These are phyloP conservation scores for Liriodendron chinense DNA, from an alignment of 164 flowering plant genomes.

Conservation along the genomic window DNA sequence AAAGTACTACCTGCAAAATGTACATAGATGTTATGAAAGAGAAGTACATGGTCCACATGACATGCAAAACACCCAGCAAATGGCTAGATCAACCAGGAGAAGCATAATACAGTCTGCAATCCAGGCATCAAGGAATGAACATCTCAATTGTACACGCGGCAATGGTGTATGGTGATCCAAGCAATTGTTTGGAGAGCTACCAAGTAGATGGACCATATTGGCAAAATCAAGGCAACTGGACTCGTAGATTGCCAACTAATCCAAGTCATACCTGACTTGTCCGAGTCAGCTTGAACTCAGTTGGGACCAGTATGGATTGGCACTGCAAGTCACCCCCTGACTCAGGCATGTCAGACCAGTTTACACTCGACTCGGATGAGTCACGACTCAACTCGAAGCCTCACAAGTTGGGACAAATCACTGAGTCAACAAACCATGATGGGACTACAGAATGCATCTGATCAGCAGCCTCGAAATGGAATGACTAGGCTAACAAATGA, in stretches of 20 bases:
- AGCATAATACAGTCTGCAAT: neutral
- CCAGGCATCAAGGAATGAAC: neutral
- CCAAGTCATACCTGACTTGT: too few species aligned
- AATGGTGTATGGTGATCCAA: neutral
- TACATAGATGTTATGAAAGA: neutral
- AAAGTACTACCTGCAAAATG: conserved; percentile 56
- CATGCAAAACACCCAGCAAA: neutral
- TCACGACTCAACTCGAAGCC: too few species aligned
- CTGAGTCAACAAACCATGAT: too few species aligned
- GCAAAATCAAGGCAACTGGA: neutral
- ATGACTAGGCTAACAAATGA: too few species aligned
- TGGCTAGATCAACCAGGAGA: neutral
- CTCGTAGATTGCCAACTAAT: neutral
- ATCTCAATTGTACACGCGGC: neutral
- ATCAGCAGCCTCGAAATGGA: too few species aligned
- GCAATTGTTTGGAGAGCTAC: neutral
- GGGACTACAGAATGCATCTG: too few species aligned
- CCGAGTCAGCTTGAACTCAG: too few species aligned
- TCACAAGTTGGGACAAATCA: too few species aligned
- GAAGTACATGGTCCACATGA: neutral
- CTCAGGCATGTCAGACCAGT: too few species aligned
- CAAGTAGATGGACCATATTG: neutral
- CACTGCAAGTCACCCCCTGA: too few species aligned
- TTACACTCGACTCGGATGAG: too few species aligned
- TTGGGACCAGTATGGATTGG: too few species aligned